These are phyloP conservation scores for Carnegiea gigantea DNA, from an alignment of 179 eudicot species.

Conservation along the genomic window DNA sequence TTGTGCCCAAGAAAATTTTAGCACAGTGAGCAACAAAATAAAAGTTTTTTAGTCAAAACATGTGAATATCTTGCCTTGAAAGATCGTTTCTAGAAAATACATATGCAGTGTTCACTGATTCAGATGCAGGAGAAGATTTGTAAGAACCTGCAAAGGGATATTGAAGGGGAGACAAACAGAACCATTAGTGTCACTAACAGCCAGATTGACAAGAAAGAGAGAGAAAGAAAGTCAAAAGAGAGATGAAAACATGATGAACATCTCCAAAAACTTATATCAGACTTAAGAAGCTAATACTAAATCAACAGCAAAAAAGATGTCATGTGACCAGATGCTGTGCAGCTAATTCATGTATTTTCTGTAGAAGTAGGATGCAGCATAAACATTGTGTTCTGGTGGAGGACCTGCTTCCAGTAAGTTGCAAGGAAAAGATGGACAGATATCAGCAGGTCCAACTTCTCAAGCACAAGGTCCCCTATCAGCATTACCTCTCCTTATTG, in stretches of 20 bases:
- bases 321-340: not conserved
- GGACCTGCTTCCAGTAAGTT: too few relatives aligned
- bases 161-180: not conserved
- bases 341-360: not conserved
- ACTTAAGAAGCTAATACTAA: not conserved
- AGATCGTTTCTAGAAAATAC: constrained; percentile 85
- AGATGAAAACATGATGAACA: not conserved
- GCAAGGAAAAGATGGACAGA: too few relatives aligned
- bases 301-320: not conserved
- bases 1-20: not conserved
- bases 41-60: not conserved
- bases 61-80: constrained; percentile 57
- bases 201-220: not conserved
- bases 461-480: not conserved
- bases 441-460: too few relatives aligned
- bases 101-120: constrained; percentile 73
- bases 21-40: not conserved
- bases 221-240: not conserved
- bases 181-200: not conserved
- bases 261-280: not conserved
- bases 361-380: too few relatives aligned
- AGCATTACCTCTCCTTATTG: not conserved
- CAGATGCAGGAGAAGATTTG: constrained; percentile 65
- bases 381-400: too few relatives aligned
- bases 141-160: constrained; percentile 58